Evolutionary conservation across 192 early-diverging fungal genomes (phyloP).

Genomic region (Dimargaris xerosporica): DNA sequence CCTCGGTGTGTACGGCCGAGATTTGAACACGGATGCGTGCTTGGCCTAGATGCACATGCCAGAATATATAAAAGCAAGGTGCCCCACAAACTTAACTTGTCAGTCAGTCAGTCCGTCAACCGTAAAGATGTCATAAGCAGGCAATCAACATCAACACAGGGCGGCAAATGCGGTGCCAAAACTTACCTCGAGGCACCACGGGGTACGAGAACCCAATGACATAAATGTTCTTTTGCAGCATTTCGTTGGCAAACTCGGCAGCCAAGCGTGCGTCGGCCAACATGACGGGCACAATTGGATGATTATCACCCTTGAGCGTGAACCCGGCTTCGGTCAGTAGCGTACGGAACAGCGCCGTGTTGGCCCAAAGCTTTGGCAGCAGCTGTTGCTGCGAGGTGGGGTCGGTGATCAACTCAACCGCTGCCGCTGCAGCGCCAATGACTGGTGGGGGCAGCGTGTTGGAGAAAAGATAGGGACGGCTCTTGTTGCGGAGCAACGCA

Average conservation of each 20-base stretch:
- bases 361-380: constrained; percentile 36
- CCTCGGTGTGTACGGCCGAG: constrained; percentile 30
- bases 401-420: constrained; percentile 33
- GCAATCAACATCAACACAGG: background rate
- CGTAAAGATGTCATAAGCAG: background rate
- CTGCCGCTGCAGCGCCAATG: constrained; percentile 31
- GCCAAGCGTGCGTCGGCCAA: constrained; percentile 36
- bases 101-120: background rate
- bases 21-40: constrained; percentile 42
- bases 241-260: constrained; percentile 29
- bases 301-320: constrained; percentile 39
- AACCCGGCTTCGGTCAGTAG: constrained; percentile 45
- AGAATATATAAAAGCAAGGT: background rate
- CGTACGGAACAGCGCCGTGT: constrained; percentile 40
- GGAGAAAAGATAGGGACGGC: constrained; percentile 39
- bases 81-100: background rate
- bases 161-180: background rate
- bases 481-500: constrained; percentile 31
- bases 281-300: constrained; percentile 42
- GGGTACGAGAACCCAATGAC: constrained; percentile 44
- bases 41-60: background rate
- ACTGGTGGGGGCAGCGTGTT: constrained; percentile 38
- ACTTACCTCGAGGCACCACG: constrained; percentile 33
- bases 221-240: constrained; percentile 34
- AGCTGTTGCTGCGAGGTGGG: constrained; percentile 24